phyloP scores from a whole-genome alignment of 2,329 filamentous ascomycete species.

The Fusarium brachygibbosum region DNA sequence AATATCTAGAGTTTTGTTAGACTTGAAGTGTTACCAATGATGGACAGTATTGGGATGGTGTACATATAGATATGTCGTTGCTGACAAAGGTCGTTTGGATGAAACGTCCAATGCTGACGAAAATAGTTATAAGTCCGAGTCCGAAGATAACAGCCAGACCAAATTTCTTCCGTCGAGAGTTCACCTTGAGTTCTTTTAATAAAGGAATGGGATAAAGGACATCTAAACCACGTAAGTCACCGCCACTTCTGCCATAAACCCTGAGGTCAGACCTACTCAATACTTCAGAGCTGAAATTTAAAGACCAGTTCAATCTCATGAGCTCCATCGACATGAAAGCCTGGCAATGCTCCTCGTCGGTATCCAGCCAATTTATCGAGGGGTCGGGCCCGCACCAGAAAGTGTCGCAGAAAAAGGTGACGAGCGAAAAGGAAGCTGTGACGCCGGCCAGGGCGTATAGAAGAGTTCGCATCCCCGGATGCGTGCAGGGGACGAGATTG shows the following conservation, averaged over 20 bases:
- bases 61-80: slow-evolving; percentile 16
- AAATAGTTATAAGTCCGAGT: slow-evolving; percentile 2
- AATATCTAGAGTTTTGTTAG: slow-evolving; percentile 1
- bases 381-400: slow-evolving; percentile 22
- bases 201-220: slow-evolving; percentile 1
- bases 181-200: background rate
- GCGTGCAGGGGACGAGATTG: background rate
- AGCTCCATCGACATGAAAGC: slow-evolving; percentile 13
- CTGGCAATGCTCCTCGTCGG: background rate
- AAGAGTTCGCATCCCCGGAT: slow-evolving; percentile 6
- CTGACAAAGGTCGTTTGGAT: slow-evolving; percentile 11
- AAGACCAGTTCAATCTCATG: slow-evolving; percentile 16
- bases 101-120: slow-evolving; percentile 15
- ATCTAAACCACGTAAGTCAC: background rate
- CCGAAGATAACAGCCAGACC: slow-evolving; percentile 9
- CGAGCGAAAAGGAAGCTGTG: background rate
- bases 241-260: accelerated
- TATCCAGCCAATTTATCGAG: slow-evolving; percentile 13
- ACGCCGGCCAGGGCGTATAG: background rate
- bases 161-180: background rate
- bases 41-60: accelerated
- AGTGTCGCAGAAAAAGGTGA: slow-evolving; percentile 11
- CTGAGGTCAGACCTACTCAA: background rate
- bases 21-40: accelerated
- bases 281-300: slow-evolving; percentile 13